phyloP scores from a whole-genome alignment of 805 yeast species.

The Ogataea zsoltii region DNA sequence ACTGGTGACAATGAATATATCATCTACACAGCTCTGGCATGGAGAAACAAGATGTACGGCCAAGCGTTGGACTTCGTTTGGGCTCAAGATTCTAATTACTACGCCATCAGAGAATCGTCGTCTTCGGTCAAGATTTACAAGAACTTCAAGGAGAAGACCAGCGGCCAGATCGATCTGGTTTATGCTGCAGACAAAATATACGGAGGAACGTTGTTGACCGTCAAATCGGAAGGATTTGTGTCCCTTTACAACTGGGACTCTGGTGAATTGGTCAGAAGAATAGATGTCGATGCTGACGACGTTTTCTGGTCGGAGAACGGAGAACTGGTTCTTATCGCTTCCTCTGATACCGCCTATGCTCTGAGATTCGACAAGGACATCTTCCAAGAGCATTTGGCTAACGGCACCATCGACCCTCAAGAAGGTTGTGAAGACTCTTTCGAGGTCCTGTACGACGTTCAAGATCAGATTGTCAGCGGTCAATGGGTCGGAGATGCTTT shows the following conservation, averaged over 20 bases:
- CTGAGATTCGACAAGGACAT: constrained; percentile 70
- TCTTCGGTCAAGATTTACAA: constrained; percentile 70
- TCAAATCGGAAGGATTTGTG: constrained; percentile 80
- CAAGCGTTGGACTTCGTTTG: constrained; percentile 88
- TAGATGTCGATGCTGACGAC: constrained; percentile 82
- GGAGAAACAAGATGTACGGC: constrained; percentile 96
- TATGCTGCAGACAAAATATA: constrained; percentile 78
- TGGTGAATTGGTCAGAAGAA: constrained; percentile 79
- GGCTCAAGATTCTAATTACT: constrained; percentile 88
- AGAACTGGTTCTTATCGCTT: constrained; percentile 75
- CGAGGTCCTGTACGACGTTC: constrained; percentile 78
- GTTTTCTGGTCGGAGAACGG: constrained; percentile 94
- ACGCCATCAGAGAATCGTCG: constrained; percentile 75
- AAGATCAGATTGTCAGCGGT: constrained; percentile 82
- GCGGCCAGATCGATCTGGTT: constrained; percentile 62
- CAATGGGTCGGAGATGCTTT: constrained; percentile 98
- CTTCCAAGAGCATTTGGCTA: constrained; percentile 61
- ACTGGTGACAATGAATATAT: constrained; percentile 98
- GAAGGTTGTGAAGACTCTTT: constrained; percentile 90
- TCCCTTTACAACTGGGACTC: constrained; percentile 94
- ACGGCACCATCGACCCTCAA: constrained; percentile 63
- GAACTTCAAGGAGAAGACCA: constrained; percentile 78
- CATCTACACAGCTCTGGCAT: constrained; percentile 93
- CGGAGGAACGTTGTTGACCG: constrained; percentile 87
- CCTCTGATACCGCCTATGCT: constrained; percentile 74